These are phyloP conservation scores for Fusarium annulatum DNA, from an alignment of 2,329 filamentous ascomycete species.

Conservation along the genomic window DNA sequence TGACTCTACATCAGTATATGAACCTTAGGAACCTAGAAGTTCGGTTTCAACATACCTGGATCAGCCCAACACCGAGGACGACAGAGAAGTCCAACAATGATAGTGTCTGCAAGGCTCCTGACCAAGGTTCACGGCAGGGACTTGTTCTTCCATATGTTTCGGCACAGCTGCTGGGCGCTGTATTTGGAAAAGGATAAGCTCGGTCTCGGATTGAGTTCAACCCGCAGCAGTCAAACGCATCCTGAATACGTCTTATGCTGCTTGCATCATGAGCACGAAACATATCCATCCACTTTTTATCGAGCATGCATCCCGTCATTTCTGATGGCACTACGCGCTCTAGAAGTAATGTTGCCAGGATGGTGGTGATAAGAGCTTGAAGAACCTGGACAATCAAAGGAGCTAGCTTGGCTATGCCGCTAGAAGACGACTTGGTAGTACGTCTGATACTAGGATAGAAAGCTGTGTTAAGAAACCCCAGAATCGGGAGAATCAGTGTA, in stretches of 20 bases:
- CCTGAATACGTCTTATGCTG: slow-evolving; percentile 70
- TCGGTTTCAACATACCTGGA: slow-evolving; percentile 61
- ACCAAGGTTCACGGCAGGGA: slow-evolving; percentile 68
- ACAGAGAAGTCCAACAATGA: slow-evolving; percentile 67
- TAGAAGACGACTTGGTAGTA: slow-evolving; percentile 36
- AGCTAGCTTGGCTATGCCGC: slow-evolving; percentile 38
- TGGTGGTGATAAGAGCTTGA: slow-evolving; percentile 55
- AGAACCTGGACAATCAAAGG: slow-evolving; percentile 54
- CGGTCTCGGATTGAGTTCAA: slow-evolving; percentile 67
- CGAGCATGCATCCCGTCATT: slow-evolving; percentile 62
- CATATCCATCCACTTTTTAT: slow-evolving; percentile 65
- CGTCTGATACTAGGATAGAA: slow-evolving; percentile 50
- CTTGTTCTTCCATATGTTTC: slow-evolving; percentile 57
- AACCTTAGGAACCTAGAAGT: neutral
- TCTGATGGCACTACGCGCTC: slow-evolving; percentile 50
- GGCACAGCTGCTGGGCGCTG: slow-evolving; percentile 54
- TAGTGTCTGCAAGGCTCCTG: slow-evolving; percentile 61
- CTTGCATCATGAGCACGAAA: slow-evolving; percentile 62
- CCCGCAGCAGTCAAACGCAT: slow-evolving; percentile 75
- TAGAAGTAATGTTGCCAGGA: slow-evolving; percentile 59
- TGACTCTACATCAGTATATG: neutral
- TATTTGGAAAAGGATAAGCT: slow-evolving; percentile 68
- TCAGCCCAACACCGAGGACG: slow-evolving; percentile 62
- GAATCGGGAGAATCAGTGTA: slow-evolving; percentile 55
- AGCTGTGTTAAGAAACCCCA: slow-evolving; percentile 52